Base-by-base conservation (phyloP, 2,329 filamentous ascomycete genomes). In the Sporothrix humicola region DNA sequence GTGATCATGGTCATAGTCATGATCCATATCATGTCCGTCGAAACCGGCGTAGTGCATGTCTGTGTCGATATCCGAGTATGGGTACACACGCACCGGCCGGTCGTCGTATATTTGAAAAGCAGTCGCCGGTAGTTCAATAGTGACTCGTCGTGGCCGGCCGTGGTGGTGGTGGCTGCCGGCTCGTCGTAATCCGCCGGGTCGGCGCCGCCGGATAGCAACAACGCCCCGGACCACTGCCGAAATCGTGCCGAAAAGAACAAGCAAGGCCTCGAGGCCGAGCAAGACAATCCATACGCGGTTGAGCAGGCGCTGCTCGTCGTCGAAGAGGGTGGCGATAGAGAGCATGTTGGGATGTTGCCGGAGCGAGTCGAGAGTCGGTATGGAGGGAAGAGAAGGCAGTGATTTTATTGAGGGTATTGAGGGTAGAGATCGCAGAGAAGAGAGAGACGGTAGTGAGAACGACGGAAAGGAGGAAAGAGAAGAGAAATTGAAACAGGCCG, bases 241-340 rank as follows among this genome's bases (percentile, higher is more conserved):
- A 1, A 73, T 31, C 31, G 73, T 58, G 31, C 74, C 74, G 23
- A 75, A 7, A 3, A 79, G 71, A 1, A 80, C 79, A 65, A 81
- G 78, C 23, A 80, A 61, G 1, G 78, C 78, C 74, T 81, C 77
- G 3, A 81, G 71, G 26, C 77, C 77, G 15, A 81, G 72, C 56
- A 81, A 74, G 15, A 76, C 74, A 46, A 80, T 77, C 79, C 79
- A 81, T 44, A 81, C 72, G 48, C 74, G 74, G 75, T 81, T 79
- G 31, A 81, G 78, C 42, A 80, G 69, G 66, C 77, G 73, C 75
- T 80, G 76, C 69, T 81, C 79, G 69, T 78, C 76, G 54, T 75
- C 76, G 63, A 77, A 74, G 61, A 79, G 75, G 5, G 72, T 75
- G 6, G 72, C 76, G 17, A 77, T 76, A 10, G 68, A 59, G 31